Conservation (phyloP, 2,329 filamentous ascomycete genomes). For the Xenosphaeropsis pyriputrescens region DNA sequence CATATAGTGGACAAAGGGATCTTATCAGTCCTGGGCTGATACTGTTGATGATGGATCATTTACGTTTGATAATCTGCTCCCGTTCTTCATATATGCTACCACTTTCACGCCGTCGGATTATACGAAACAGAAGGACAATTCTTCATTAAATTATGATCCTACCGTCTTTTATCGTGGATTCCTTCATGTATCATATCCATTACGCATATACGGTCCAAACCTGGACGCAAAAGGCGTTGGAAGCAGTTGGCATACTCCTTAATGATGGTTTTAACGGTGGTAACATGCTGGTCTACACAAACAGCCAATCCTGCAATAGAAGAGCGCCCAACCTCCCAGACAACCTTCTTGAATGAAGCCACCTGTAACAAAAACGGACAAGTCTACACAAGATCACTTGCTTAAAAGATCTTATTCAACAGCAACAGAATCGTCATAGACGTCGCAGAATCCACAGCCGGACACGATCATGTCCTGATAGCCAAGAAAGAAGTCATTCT, state of each 20-base stretch:
- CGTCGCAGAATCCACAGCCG: slow-evolving; percentile 17
- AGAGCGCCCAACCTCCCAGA: slow-evolving; percentile 6
- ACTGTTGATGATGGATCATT: not conserved
- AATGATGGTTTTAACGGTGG: no score
- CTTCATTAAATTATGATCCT: no score
- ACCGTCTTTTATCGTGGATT: no score
- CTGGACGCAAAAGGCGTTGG: no score
- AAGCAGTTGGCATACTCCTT: no score
- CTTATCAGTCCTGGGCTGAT: not conserved
- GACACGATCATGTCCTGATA: not conserved
- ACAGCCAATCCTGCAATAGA: slow-evolving; percentile 5
- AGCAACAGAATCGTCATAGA: slow-evolving; percentile 20
- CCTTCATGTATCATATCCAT: no score
- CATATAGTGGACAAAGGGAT: not conserved
- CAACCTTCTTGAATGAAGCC: slow-evolving; percentile 4
- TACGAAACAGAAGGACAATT: slow-evolving; percentile 8
- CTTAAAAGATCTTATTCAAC: slow-evolving; percentile 28
- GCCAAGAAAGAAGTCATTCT: slow-evolving; percentile 30
- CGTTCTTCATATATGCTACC: slow-evolving; percentile 10
- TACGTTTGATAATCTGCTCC: not conserved
- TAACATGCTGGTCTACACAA: not conserved
- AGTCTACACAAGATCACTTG: slow-evolving; percentile 14
- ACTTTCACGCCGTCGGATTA: slow-evolving; percentile 20
- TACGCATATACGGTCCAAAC: no score
- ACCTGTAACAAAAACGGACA: slow-evolving; percentile 2